Evolutionary conservation across 345 rosid genomes (phyloP).

Genomic region (Linum usitatissimum): DNA sequence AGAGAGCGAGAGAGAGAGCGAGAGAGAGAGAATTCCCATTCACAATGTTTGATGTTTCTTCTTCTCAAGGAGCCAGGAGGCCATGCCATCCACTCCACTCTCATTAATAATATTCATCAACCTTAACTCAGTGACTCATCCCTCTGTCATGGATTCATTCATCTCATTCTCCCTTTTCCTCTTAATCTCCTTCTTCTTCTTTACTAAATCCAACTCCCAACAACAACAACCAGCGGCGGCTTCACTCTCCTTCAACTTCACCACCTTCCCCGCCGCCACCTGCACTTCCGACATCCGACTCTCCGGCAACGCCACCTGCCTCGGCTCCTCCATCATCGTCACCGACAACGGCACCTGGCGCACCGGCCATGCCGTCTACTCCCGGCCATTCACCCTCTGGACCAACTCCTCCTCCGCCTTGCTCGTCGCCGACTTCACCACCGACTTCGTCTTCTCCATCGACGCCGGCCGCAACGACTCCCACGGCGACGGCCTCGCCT

Average conservation of each 20-base stretch:
- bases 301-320: conserved; percentile 10
- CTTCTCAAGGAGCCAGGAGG: too few relatives aligned
- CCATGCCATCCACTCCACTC: too few relatives aligned
- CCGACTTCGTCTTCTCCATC: conserved; percentile 13
- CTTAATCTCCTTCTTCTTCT: background rate
- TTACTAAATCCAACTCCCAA: background rate
- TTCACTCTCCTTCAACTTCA: conserved; percentile 15
- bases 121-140: too few relatives aligned
- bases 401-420: background rate
- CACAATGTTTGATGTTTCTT: too few relatives aligned
- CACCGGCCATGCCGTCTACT: conserved; percentile 3
- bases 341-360: conserved; percentile 3
- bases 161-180: background rate
- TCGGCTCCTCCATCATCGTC: conserved; percentile 4
- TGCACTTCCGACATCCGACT: background rate
- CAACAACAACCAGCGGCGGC: background rate
- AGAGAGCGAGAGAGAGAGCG: too few relatives aligned
- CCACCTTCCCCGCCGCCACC: conserved; percentile 7
- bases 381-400: conserved; percentile 9
- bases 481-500: background rate
- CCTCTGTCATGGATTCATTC: background rate
- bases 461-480: background rate
- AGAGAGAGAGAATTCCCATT: too few relatives aligned
- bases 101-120: too few relatives aligned
- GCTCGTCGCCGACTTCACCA: conserved; percentile 6